Evolutionary conservation across 2,329 filamentous ascomycete species (phyloP), one percentile per base, ranked within the genome.

Genomic region (Pezicula neosporulosa): DNA sequence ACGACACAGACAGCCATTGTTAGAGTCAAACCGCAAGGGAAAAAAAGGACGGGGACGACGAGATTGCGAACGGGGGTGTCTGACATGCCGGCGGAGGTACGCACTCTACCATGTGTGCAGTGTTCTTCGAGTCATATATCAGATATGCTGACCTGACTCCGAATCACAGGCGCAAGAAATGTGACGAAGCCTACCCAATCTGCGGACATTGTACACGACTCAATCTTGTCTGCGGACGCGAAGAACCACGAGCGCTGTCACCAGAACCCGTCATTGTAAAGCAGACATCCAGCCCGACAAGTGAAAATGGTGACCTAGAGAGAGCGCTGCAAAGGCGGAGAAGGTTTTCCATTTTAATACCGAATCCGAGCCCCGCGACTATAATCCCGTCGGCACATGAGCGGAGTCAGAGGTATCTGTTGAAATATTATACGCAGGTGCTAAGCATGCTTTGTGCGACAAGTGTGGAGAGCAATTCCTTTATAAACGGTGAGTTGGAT

Each of bases 361-460:
- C 42, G 19, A 44, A 44, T 28, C 42, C 42, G 42, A 44, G 42
- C n/a, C 42, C 42, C 6, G 19, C 42, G 24, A 44, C 42, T 15
- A 44, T 44, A n/a, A 12, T 44, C 7, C 42, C 42, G 27, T 27
- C 42, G 13, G 21, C 21, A 19, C 42, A 44, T 28, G 42, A 44
- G 21, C 21, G 42, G 42, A 44, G 42, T 28, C 42, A 44, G 42
- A 44, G 42, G 27, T 44, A 44, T 28, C 27, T 44, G 42, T 44
- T 44, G 42, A 44, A 44, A 13, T 44, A 44, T 16, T 44, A 44
- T 44, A 24, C 42, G n/a, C 42, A 44, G 27, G 42, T 44, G 42
- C 42, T 44, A 12, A 44, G 19, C 27, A 44, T 44, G 42, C 42
- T 44, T 16, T 44, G 42, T 27, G 19, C 42, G 24, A 44, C 42